Base-by-base conservation (phyloP, 2,329 filamentous ascomycete genomes). In the Fusarium hainanense region DNA sequence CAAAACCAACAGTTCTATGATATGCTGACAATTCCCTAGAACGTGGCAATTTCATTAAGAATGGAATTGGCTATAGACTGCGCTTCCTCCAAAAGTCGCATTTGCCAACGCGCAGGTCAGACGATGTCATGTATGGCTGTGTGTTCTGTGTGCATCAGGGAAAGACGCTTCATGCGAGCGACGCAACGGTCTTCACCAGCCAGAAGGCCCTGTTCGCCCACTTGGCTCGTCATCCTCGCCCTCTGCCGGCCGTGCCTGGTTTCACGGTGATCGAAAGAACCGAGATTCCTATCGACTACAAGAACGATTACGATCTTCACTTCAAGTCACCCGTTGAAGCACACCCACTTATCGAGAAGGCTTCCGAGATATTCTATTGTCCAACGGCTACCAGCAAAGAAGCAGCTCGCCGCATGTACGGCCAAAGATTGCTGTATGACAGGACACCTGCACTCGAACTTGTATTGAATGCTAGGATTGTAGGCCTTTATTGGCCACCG, bases 71-170 rank as follows among this genome's bases (percentile, higher is more conserved):
- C 8, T 88, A 85, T 70, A 84, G 87, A 10, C 71, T 87, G 4
- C 84, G 87, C 3, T 85, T 88, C 63, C 80, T 89, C 7, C 85
- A 86, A 68, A 89, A 89, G 74, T 84, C 82, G 54, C 87, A 89
- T 72, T 59, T 89, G 8, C 75, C 82, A 1, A 83, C 84, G 7
- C 82, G 82, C 56, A 79, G 83, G 16, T 78, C 84, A 18, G 86
- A 88, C 44, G 86, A 88, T 63, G 80, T 85, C 54, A 74, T 86
- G 46, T 89, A 87, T 70, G 85, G 79, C 5, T 89, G 87, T 65
- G 67, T 86, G 2, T 88, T 89, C 71, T 89, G 87, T 72, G 77
- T 87, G 6, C 80, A 84, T 7, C 65, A 79, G 20, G 85, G 85
- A 1, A 79, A 74, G n/a, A 87, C 85, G 0, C 75, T 83, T 4